Percentiles rank a stretch among this genome's conserved stretches.
Conservation (phyloP, 2,329 filamentous ascomycete species). For the Colletotrichum brevisporum region DNA sequence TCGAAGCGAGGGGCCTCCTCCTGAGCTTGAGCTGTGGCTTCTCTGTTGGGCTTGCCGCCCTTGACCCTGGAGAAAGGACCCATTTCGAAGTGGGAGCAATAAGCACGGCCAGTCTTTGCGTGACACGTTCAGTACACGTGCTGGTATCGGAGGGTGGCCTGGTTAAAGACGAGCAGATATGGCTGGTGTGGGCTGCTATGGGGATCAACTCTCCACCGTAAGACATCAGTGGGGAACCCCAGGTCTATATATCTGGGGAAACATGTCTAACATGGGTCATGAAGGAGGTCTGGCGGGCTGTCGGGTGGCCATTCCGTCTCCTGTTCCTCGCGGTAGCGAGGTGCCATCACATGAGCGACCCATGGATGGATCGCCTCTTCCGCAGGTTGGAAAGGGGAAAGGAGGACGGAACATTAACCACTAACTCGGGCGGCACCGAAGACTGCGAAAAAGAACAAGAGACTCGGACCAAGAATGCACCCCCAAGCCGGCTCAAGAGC, state of each 20-base stretch:
- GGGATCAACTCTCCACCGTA: background rate
- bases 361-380: background rate
- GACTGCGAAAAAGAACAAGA: too few species aligned
- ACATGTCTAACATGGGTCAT: too few species aligned
- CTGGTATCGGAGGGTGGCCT: background rate
- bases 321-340: background rate
- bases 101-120: background rate
- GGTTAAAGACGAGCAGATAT: background rate
- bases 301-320: conserved; percentile 17
- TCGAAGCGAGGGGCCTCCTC: conserved; percentile 64
- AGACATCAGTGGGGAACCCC: conserved; percentile 7
- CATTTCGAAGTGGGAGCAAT: background rate
- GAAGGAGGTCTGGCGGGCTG: background rate
- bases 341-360: background rate
- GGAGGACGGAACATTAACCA: background rate
- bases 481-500: conserved; percentile 14
- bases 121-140: background rate
- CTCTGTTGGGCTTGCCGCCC: conserved; percentile 1
- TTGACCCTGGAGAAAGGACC: conserved; percentile 23
- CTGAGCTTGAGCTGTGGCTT: conserved; percentile 47
- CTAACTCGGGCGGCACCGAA: too few species aligned
- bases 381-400: background rate
- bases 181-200: background rate
- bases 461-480: too few species aligned
- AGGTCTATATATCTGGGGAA: conserved; percentile 25